Evolutionary conservation across 768 basidiomycete genomes (phyloP), one percentile per base, ranked within the genome.

Genomic region (Lactarius hengduanensis): DNA sequence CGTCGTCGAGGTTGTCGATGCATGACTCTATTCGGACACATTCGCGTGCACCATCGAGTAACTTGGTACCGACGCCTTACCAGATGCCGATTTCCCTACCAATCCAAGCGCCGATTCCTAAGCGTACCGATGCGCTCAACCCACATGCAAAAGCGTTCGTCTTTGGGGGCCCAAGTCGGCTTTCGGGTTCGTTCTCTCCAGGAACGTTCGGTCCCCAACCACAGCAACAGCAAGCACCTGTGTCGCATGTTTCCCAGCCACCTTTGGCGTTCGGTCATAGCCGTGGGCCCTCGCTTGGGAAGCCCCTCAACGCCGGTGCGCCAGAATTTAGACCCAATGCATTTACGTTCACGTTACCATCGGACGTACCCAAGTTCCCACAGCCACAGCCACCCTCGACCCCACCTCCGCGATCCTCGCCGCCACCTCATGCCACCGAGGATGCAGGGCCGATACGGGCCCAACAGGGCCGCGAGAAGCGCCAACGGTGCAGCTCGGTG

Each of bases 71-170:
- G 15, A 50, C 55, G 11, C 72, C 47, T n/a, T 66, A 69, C n/a
- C 69, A 54, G 11, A 61, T 63, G 55, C 63, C 71, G 0, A 61
- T 68, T 41, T 38, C 70, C 18, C 61, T 67, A 1, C 69, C 60
- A 15, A 58, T 65, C 57, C 62, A 63, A 61, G 59, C 70, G 3
- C 62, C 72, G 53, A 45, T 68, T 45, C 68, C 61, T 43, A 67
- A 70, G 59, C 63, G 74, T 20, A 67, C 66, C 0, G 75, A 76
- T 65, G 50, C 82, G 2, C 81, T 92, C 58, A 94, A 94, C 73
- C 92, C 92, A 0, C 81, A 84, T 59, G 92, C 92, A 7, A 91
- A 91, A 73, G 91, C 92, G 0, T 94, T 94, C 70, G 87, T 92
- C 10, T 94, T 94, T 74, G 66, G 62, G 34, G 90, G 90, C 61